These are phyloP conservation scores for Trametes cubensis DNA, from an alignment of 768 basidiomycete genomes.

Conservation along the genomic window DNA sequence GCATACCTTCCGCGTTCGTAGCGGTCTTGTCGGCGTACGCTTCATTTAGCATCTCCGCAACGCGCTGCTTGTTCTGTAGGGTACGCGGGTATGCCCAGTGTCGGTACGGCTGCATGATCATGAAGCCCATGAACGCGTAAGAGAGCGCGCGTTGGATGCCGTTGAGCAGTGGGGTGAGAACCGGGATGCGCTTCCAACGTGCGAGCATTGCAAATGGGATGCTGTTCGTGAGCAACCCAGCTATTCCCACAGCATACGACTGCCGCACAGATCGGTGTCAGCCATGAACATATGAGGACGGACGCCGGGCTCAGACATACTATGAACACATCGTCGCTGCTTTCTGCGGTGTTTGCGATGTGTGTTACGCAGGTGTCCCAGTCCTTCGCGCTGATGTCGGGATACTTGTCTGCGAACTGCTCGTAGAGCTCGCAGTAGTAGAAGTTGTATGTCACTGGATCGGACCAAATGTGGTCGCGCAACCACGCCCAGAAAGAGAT, in stretches of 20 bases:
- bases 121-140: neutral
- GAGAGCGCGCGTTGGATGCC: neutral
- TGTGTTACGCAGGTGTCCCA: neutral
- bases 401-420: constrained; percentile 3
- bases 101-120: neutral
- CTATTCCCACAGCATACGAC: too few relatives aligned
- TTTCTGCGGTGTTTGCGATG: neutral
- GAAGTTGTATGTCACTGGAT: neutral
- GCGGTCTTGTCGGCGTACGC: neutral
- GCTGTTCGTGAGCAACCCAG: too few relatives aligned
- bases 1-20: too few relatives aligned
- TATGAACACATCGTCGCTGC: neutral
- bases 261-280: too few relatives aligned
- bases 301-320: neutral
- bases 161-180: neutral
- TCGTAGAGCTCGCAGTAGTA: neutral
- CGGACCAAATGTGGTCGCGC: neutral
- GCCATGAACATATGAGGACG: too few relatives aligned
- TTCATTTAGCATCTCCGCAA: neutral
- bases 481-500: neutral
- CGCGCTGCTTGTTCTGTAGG: neutral
- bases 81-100: neutral
- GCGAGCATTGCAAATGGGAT: neutral
- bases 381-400: neutral
- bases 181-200: neutral